These are phyloP conservation scores for Emericellopsis cladophorae DNA, from an alignment of 2,329 filamentous ascomycete genomes.

Conservation along the genomic window DNA sequence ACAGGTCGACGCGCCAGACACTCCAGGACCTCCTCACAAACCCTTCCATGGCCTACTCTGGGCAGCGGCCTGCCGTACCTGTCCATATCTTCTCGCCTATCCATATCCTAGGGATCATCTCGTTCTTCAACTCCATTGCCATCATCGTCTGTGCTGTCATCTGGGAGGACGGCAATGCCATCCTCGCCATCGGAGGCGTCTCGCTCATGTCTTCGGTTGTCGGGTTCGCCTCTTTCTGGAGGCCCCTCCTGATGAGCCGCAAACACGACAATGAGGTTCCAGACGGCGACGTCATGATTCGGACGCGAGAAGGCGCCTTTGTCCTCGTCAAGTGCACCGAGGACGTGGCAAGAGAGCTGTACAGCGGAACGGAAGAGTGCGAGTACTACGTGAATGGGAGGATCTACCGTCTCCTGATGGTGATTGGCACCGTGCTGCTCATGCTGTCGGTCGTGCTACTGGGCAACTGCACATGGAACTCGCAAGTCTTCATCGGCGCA, in stretches of 20 bases:
- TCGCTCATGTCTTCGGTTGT: conserved; percentile 39
- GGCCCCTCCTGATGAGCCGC: conserved; percentile 38
- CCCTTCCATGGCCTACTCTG: conserved; percentile 22
- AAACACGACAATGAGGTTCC: conserved; percentile 35
- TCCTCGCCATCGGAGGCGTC: conserved; percentile 34
- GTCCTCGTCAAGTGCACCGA: conserved; percentile 44
- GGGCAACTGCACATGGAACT: conserved; percentile 48
- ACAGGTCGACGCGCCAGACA: conserved; percentile 23
- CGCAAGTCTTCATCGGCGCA: conserved; percentile 44
- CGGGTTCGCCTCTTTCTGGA: conserved; percentile 46
- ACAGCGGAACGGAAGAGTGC: conserved; percentile 48
- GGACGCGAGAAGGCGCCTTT: conserved; percentile 47
- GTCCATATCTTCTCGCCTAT: conserved; percentile 36
- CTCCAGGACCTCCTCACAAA: conserved; percentile 29
- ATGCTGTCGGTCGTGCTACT: conserved; percentile 50
- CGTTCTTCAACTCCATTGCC: conserved; percentile 32
- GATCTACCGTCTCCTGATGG: conserved; percentile 41
- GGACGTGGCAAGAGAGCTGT: conserved; percentile 49
- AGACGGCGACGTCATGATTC: conserved; percentile 45
- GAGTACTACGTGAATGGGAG: conserved; percentile 34
- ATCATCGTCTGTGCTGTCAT: conserved; percentile 29
- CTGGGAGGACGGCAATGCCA: conserved; percentile 21
- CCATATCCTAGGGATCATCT: conserved; percentile 38
- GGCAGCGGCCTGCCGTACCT: conserved; percentile 31
- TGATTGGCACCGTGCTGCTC: conserved; percentile 42